These are phyloP conservation scores for Streptanthus diversifolius DNA, from an alignment of 345 rosid genomes.

Conservation along the genomic window DNA sequence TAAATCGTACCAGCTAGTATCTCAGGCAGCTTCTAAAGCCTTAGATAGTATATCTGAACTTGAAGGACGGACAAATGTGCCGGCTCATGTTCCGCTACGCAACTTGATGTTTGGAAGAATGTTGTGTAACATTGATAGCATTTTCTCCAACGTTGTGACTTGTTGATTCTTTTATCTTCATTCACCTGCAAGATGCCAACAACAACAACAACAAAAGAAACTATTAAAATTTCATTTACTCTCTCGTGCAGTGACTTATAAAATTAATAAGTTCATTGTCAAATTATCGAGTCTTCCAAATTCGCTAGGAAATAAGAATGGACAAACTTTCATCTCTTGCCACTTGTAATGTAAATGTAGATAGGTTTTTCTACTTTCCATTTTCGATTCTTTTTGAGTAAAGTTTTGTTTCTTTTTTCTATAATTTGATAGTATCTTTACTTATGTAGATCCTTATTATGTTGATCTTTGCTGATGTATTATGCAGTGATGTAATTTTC, in stretches of 20 bases:
- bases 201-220: not conserved
- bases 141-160: slow-evolving; percentile 10
- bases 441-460: not conserved
- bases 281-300: not conserved
- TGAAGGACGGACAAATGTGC: not conserved
- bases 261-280: too few relatives aligned
- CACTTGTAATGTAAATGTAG: not conserved
- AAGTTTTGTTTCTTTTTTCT: too few relatives aligned
- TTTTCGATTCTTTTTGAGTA: too few relatives aligned
- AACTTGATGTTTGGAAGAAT: slow-evolving; percentile 2
- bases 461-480: not conserved
- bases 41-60: not conserved
- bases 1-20: not conserved
- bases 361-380: not conserved
- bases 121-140: slow-evolving; percentile 17
- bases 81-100: slow-evolving; percentile 3
- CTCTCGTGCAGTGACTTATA: not conserved
- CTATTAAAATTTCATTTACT: not conserved
- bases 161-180: not conserved
- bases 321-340: too few relatives aligned
- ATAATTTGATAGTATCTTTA: too few relatives aligned
- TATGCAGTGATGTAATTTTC: not conserved
- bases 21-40: not conserved
- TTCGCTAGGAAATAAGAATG: too few relatives aligned
- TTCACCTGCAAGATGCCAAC: not conserved